Evolutionary conservation across 371 early-diverging fungal species (phyloP).

Genomic region (Syncephalastrum racemosum): DNA sequence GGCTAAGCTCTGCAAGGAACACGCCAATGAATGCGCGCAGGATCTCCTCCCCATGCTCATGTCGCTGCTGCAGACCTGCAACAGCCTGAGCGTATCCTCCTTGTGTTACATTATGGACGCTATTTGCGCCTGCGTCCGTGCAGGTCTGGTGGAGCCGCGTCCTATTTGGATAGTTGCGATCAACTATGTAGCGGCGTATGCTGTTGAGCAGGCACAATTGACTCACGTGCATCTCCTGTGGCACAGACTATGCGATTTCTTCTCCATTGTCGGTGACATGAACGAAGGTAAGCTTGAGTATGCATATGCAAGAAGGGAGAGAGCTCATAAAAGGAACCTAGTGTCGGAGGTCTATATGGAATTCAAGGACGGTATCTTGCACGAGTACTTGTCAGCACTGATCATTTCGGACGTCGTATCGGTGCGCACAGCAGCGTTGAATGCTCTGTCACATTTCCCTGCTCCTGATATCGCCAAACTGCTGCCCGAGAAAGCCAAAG

Average conservation of each 20-base stretch:
- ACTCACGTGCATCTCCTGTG: slow-evolving; percentile 16
- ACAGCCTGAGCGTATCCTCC: slow-evolving; percentile 46
- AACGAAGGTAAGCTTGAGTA: slow-evolving; percentile 43
- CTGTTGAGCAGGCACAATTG: slow-evolving; percentile 21
- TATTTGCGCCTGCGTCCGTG: slow-evolving; percentile 45
- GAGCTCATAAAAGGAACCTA: slow-evolving; percentile 10
- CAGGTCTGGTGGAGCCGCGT: slow-evolving; percentile 53
- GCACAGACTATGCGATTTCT: slow-evolving; percentile 43
- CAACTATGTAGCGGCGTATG: slow-evolving; percentile 49
- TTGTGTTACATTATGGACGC: slow-evolving; percentile 46
- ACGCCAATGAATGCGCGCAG: slow-evolving; percentile 48
- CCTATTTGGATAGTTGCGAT: slow-evolving; percentile 57
- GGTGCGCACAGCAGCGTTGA: slow-evolving; percentile 32
- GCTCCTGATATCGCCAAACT: slow-evolving; percentile 26
- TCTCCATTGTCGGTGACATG: slow-evolving; percentile 48
- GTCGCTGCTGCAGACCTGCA: slow-evolving; percentile 49
- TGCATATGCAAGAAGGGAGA: too few species aligned
- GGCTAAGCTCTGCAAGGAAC: slow-evolving; percentile 47
- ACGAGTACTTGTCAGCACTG: slow-evolving; percentile 40
- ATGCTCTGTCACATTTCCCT: slow-evolving; percentile 45
- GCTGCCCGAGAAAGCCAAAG: slow-evolving; percentile 47
- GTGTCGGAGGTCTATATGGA: slow-evolving; percentile 53
- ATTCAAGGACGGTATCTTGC: slow-evolving; percentile 43
- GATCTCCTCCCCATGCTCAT: slow-evolving; percentile 56
- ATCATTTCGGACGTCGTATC: slow-evolving; percentile 27